Evolutionary conservation across 1,284 basidiomycete species (phyloP).

Genomic region (Trichosporon ovoides): DNA sequence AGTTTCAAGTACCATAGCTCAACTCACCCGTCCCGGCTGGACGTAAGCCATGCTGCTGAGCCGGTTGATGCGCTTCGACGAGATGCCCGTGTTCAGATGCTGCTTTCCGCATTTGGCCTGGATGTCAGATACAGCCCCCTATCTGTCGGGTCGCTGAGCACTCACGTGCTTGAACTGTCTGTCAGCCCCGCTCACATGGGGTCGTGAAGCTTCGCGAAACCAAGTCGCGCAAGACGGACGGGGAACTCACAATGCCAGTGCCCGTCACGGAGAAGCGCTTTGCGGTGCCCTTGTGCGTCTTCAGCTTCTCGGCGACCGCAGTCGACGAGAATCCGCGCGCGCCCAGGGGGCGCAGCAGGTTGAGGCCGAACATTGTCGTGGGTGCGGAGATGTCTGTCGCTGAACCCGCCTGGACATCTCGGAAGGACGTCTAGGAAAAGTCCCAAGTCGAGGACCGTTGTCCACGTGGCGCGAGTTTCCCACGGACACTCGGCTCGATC

Average conservation of each 20-base stretch:
- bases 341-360: not conserved
- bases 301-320: slow-evolving; percentile 23
- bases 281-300: slow-evolving; percentile 32
- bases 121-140: not conserved
- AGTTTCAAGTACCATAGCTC: not conserved
- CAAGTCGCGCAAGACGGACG: too few relatives aligned
- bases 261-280: slow-evolving; percentile 35
- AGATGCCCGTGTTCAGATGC: slow-evolving; percentile 34
- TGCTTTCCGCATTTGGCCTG: slow-evolving; percentile 34
- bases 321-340: slow-evolving; percentile 11
- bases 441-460: not conserved
- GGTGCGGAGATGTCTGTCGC: not conserved
- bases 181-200: too few relatives aligned
- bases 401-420: not conserved
- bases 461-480: too few relatives aligned
- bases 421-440: not conserved
- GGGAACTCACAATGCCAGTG: slow-evolving; percentile 29
- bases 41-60: slow-evolving; percentile 8
- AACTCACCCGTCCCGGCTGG: not conserved
- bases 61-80: slow-evolving; percentile 27
- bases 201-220: not conserved
- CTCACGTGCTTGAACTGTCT: slow-evolving; percentile 30
- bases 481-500: too few relatives aligned
- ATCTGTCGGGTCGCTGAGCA: not conserved
- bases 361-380: slow-evolving; percentile 1